phyloP scores from a whole-genome alignment of 495 filamentous ascomycete genomes.

The Aspergillus coremiiformis region DNA sequence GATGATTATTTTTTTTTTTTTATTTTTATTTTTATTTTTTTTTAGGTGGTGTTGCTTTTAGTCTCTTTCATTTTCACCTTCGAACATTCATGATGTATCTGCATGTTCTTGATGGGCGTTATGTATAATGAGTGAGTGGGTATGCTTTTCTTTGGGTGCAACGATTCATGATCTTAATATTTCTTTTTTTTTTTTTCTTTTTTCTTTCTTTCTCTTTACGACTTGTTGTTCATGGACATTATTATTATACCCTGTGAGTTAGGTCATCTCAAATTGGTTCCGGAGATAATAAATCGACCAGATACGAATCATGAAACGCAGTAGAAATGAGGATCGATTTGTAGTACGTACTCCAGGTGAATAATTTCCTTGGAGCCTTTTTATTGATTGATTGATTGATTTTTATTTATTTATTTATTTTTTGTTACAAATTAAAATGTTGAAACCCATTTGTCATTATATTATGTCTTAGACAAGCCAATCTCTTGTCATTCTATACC shows the following conservation, averaged over 20 bases:
- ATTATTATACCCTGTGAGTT: background rate
- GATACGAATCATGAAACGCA: too few species aligned
- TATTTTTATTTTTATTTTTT: background rate
- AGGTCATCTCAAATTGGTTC: background rate
- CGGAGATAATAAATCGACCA: background rate
- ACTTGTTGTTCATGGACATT: constrained; percentile 1
- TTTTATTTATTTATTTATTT: too few species aligned
- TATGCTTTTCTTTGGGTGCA: background rate
- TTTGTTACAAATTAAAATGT: too few species aligned
- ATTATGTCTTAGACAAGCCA: too few species aligned
- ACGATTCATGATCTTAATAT: background rate
- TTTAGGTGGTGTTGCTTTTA: too few species aligned
- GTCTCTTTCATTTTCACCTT: background rate
- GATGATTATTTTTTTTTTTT: constrained; percentile 26
- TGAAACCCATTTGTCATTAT: too few species aligned
- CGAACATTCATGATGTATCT: background rate
- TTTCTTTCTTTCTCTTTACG: constrained; percentile 5
- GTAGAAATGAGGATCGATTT: too few species aligned
- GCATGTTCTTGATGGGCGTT: background rate
- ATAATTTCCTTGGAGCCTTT: too few species aligned
- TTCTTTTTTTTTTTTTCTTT: constrained; percentile 6
- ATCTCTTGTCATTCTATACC: too few species aligned
- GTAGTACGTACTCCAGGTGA: too few species aligned
- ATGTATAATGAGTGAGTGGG: background rate
- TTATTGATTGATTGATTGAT: too few species aligned